Conservation (phyloP, 2,329 filamentous ascomycete genomes). For the Alternaria infectoria region DNA sequence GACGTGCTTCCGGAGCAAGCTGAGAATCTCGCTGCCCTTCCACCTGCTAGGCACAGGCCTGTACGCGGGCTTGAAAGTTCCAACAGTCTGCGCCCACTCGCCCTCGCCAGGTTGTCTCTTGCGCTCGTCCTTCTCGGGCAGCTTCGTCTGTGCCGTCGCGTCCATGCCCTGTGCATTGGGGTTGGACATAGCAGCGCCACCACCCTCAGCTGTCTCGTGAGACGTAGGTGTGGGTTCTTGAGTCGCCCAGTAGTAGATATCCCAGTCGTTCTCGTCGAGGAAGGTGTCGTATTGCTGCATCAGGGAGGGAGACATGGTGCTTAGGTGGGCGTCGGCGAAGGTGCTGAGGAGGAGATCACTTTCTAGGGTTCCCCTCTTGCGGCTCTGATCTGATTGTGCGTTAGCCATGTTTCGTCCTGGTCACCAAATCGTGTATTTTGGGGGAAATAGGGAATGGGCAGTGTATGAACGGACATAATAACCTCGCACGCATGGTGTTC, state of each 20-base stretch:
- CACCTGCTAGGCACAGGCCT: conserved; percentile 86
- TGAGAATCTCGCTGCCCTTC: conserved; percentile 81
- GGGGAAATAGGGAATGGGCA: neutral
- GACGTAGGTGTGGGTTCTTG: conserved; percentile 74
- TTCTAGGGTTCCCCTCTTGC: conserved; percentile 94
- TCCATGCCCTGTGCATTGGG: conserved; percentile 54
- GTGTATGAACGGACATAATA: conserved; percentile 66
- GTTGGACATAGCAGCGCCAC: conserved; percentile 52
- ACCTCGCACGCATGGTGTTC: conserved; percentile 84
- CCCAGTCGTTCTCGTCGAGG: conserved; percentile 99
- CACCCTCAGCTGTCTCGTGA: conserved; percentile 62
- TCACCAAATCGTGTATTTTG: neutral
- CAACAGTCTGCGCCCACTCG: conserved; percentile 97
- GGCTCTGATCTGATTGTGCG: conserved; percentile 77
- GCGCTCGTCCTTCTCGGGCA: conserved; percentile 55
- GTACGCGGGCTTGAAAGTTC: conserved; percentile 92
- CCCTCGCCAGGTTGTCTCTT: conserved; percentile 64
- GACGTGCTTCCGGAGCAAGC: conserved; percentile 80
- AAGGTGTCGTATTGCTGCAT: conserved; percentile 88
- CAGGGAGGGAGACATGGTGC: conserved; percentile 73
- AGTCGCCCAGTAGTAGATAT: conserved; percentile 99
- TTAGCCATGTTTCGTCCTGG: conserved; percentile 5
- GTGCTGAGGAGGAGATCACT: conserved; percentile 95
- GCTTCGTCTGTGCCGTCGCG: conserved; percentile 52
- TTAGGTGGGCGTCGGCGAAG: conserved; percentile 82